Base-by-base conservation (phyloP, 345 rosid species). In the Rhodomyrtus tomentosa region DNA sequence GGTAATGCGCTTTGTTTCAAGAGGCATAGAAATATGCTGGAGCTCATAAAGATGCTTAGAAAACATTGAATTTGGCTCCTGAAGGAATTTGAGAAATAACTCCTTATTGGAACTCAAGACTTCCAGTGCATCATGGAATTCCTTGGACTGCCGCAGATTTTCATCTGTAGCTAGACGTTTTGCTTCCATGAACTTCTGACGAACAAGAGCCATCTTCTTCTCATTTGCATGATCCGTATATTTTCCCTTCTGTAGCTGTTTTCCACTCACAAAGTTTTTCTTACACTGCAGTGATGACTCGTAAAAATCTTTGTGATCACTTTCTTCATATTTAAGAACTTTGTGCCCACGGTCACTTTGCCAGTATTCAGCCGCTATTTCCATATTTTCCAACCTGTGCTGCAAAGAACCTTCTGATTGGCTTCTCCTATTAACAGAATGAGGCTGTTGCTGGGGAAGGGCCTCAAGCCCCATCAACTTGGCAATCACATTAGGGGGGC, bases 401-500 rank as follows among this genome's bases (percentile, higher is more conserved):
- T 88, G 88, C 15, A 90, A 89, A 90, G 84, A 89, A 88, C 92
- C 90, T 89, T 91, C 92, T 73, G 93, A 88, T 54, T 85, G 90
- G 90, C 93, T 89, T 85, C 91, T 92, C 38, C 85, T 91, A 83
- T 91, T 81, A 88, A 88, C 85, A 83, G 90, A 85, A 87, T 90
- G 86, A 86, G 85, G 91, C 84, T 89, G 93, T 87, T 88, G 90
- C 85, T 83, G 90, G 7, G 99, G 98, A 32, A 96, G 90, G 85
- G 98, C 82, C 81, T 98, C 99, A 62, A 98, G 96, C 79, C 99
- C 99, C 99, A 98, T 98, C 87, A 98, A 88, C 93, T 95, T 96
- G 85, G 99, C 99, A 84, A 98, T 94, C 85, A 98, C 87, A 89
- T 95, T 96, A 50, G 98, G 91, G 52, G 92, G 87, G 85, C 87